A percentile compares a stretch with the other conserved stretches of the same genome.
Conservation (phyloP, 805 yeast genomes). For the Pichia eremophila region DNA sequence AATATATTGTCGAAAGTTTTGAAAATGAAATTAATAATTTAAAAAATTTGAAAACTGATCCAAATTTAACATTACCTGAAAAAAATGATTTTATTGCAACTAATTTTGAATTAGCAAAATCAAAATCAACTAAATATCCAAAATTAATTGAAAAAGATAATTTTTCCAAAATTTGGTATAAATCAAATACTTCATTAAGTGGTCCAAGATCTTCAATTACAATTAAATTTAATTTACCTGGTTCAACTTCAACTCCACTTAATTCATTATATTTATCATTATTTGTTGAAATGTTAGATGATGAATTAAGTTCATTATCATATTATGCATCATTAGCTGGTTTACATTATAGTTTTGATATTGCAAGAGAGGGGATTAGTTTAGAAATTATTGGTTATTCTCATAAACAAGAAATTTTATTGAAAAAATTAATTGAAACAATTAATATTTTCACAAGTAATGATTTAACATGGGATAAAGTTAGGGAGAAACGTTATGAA, state of each 20-base stretch:
- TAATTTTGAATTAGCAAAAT: slow-evolving; percentile 51
- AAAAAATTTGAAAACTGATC: slow-evolving; percentile 31
- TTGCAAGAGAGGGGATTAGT: slow-evolving; percentile 62
- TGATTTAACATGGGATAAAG: slow-evolving; percentile 16
- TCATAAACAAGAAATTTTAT: slow-evolving; percentile 61
- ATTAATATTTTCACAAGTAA: slow-evolving; percentile 34
- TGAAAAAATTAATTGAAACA: slow-evolving; percentile 49
- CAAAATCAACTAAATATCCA: slow-evolving; percentile 42
- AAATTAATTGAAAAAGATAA: slow-evolving; percentile 44
- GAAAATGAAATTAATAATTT: slow-evolving; percentile 29
- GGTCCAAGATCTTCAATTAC: slow-evolving; percentile 78
- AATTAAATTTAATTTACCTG: slow-evolving; percentile 56
- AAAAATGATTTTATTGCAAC: slow-evolving; percentile 79
- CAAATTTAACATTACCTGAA: slow-evolving; percentile 39
- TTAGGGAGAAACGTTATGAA: slow-evolving; percentile 52
- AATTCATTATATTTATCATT: slow-evolving; percentile 51
- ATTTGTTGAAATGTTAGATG: slow-evolving; percentile 63
- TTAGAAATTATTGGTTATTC: slow-evolving; percentile 71
- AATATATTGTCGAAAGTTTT: slow-evolving; percentile 42
- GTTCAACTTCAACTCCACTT: slow-evolving; percentile 48
- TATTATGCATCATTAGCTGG: slow-evolving; percentile 85
- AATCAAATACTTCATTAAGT: slow-evolving; percentile 80
- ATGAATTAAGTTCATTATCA: slow-evolving; percentile 62
- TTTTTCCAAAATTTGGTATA: slow-evolving; percentile 67
- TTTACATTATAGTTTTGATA: slow-evolving; percentile 44